phyloP scores from a whole-genome alignment of 805 yeast genomes.

The Blastobotrys muscicola region DNA sequence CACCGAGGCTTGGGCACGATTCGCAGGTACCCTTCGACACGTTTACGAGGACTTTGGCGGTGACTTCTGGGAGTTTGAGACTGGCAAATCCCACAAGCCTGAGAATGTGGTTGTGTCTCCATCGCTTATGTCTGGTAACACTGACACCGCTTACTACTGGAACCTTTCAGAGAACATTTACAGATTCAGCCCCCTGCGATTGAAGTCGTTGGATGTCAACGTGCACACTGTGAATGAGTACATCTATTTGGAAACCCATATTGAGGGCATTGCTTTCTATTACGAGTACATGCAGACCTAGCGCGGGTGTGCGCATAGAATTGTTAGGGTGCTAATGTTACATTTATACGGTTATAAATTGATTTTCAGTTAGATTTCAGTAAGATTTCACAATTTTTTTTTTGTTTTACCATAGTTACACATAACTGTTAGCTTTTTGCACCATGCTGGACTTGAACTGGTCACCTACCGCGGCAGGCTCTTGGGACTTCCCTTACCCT shows the following conservation, averaged over 20 bases:
- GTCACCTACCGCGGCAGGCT: no score
- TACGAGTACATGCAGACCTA: conserved; percentile 19
- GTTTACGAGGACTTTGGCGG: conserved; percentile 48
- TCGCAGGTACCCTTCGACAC: conserved; percentile 55
- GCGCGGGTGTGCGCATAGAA: no score
- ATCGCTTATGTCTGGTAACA: conserved; percentile 54
- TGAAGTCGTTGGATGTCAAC: conserved; percentile 20
- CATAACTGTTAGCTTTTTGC: no score
- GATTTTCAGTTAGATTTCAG: background rate
- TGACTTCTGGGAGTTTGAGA: conserved; percentile 13
- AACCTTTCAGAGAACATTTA: conserved; percentile 48
- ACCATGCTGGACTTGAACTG: no score
- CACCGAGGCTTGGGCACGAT: conserved; percentile 37
- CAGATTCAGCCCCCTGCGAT: conserved; percentile 32
- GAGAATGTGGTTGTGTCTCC: conserved; percentile 43
- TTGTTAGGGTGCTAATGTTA: background rate
- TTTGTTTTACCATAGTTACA: no score
- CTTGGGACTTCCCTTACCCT: no score
- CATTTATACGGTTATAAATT: background rate
- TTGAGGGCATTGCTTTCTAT: conserved; percentile 28
- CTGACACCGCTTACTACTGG: conserved; percentile 66
- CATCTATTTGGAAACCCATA: conserved; percentile 45
- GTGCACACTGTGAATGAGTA: conserved; percentile 60
- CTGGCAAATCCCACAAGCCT: conserved; percentile 21
- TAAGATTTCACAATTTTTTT: no score